Evolutionary conservation across 1,284 basidiomycete species (phyloP).

Genomic region (Tilletia setariae): DNA sequence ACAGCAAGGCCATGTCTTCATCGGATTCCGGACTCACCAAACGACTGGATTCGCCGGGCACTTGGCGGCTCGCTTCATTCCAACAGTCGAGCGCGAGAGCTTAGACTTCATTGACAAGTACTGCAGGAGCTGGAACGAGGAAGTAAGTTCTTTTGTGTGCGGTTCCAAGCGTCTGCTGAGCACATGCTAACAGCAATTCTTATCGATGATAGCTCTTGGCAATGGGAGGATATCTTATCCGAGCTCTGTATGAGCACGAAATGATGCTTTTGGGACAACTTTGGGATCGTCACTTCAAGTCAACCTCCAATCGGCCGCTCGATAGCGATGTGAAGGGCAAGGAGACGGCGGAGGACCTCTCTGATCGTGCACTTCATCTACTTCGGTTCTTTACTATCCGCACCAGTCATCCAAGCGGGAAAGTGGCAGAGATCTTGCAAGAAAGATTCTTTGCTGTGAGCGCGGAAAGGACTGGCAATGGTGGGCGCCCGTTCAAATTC

Average conservation of each 20-base stretch:
- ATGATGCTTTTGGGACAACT: slow-evolving; percentile 58
- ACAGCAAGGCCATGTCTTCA: slow-evolving; percentile 53
- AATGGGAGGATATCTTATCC: slow-evolving; percentile 68
- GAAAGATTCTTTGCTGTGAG: slow-evolving; percentile 74
- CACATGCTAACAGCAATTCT: neutral
- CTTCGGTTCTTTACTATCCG: slow-evolving; percentile 60
- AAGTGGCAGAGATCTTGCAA: slow-evolving; percentile 77
- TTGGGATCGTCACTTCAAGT: slow-evolving; percentile 59
- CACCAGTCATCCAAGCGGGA: slow-evolving; percentile 77
- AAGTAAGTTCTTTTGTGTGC: neutral
- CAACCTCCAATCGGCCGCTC: slow-evolving; percentile 43
- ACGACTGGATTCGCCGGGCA: slow-evolving; percentile 91
- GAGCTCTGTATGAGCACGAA: slow-evolving; percentile 83
- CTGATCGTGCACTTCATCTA: slow-evolving; percentile 69
- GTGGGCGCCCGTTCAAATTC: neutral
- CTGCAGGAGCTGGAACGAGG: slow-evolving; percentile 47
- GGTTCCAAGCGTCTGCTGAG: neutral
- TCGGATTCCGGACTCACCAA: slow-evolving; percentile 67
- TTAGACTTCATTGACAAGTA: slow-evolving; percentile 64
- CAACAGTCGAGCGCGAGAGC: slow-evolving; percentile 93
- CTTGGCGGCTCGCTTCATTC: slow-evolving; percentile 87
- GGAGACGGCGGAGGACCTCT: slow-evolving; percentile 27
- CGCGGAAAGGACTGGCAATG: slow-evolving; percentile 34
- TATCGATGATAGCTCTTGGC: slow-evolving; percentile 33
- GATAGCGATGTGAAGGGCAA: slow-evolving; percentile 39